Conservation (phyloP, 1,139 yeast species). For the Yamadazyma sp. region DNA sequence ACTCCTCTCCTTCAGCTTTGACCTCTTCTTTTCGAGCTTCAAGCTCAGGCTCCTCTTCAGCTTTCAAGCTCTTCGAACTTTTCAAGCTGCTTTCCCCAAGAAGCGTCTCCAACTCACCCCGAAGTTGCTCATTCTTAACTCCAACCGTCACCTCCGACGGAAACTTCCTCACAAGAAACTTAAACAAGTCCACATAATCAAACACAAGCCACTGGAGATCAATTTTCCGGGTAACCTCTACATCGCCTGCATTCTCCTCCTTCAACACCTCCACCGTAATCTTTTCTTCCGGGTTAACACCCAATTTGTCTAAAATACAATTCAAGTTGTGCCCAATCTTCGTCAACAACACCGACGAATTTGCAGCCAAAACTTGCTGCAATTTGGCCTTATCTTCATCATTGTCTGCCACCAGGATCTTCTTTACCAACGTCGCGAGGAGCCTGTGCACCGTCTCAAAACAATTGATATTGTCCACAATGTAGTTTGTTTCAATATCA, state of each 20-base stretch:
- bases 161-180: slow-evolving; percentile 37
- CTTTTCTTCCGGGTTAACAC: slow-evolving; percentile 21
- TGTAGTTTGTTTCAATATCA: slow-evolving; percentile 29
- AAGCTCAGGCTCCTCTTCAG: too few relatives aligned
- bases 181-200: slow-evolving; percentile 45
- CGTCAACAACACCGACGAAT: slow-evolving; percentile 30
- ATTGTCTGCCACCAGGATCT: not conserved
- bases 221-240: slow-evolving; percentile 23
- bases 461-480: slow-evolving; percentile 45
- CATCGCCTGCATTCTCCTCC: slow-evolving; percentile 24
- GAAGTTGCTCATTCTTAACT: not conserved
- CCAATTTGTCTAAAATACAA: slow-evolving; percentile 24
- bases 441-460: slow-evolving; percentile 46
- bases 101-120: not conserved
- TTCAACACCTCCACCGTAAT: slow-evolving; percentile 29
- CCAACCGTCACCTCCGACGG: not conserved
- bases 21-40: too few relatives aligned
- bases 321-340: slow-evolving; percentile 40
- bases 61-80: too few relatives aligned
- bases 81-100: not conserved
- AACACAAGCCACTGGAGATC: slow-evolving; percentile 46
- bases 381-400: slow-evolving; percentile 1
- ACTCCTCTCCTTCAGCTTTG: too few relatives aligned
- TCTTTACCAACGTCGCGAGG: slow-evolving; percentile 15
- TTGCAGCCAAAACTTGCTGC: slow-evolving; percentile 5